phyloP scores from a whole-genome alignment of 2,329 filamentous ascomycete genomes.

The Cladosporium halotolerans region DNA sequence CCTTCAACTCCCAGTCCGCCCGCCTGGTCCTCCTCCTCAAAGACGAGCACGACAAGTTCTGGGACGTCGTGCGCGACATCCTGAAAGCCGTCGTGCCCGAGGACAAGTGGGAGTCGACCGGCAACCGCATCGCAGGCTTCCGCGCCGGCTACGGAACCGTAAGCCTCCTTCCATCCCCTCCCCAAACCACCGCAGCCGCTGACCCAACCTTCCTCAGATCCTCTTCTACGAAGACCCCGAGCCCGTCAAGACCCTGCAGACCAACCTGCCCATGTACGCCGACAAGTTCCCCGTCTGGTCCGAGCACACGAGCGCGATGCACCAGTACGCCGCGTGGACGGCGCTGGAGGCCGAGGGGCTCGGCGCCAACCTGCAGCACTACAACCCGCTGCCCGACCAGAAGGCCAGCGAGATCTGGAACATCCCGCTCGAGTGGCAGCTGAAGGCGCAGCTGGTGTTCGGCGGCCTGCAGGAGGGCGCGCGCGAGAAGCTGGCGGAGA shows the following conservation, averaged over 20 bases:
- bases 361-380: conserved; percentile 27
- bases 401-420: conserved; percentile 65
- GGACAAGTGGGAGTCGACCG: conserved; percentile 54
- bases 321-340: conserved; percentile 23
- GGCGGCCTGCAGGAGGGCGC: conserved; percentile 42
- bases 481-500: conserved; percentile 21
- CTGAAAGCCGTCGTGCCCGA: conserved; percentile 64
- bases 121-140: conserved; percentile 52
- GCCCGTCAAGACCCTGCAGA: conserved; percentile 59
- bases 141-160: conserved; percentile 69
- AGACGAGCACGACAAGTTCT: conserved; percentile 79
- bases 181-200: not conserved
- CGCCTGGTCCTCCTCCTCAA: conserved; percentile 73
- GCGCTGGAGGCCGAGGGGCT: conserved; percentile 26
- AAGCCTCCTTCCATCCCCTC: conserved; percentile 30
- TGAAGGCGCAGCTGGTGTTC: conserved; percentile 81
- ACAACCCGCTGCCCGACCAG: conserved; percentile 57
- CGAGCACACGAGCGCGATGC: conserved; percentile 60
- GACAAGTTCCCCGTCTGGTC: conserved; percentile 76
- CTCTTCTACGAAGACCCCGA: conserved; percentile 81
- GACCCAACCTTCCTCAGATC: conserved; percentile 40
- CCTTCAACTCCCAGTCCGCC: conserved; percentile 85
- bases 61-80: conserved; percentile 63
- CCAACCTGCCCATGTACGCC: conserved; percentile 65
- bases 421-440: conserved; percentile 65